Percentiles rank a stretch among this genome's conserved stretches.
Conservation (phyloP, 2,329 filamentous ascomycete genomes). For the Scedosporium boydii region DNA sequence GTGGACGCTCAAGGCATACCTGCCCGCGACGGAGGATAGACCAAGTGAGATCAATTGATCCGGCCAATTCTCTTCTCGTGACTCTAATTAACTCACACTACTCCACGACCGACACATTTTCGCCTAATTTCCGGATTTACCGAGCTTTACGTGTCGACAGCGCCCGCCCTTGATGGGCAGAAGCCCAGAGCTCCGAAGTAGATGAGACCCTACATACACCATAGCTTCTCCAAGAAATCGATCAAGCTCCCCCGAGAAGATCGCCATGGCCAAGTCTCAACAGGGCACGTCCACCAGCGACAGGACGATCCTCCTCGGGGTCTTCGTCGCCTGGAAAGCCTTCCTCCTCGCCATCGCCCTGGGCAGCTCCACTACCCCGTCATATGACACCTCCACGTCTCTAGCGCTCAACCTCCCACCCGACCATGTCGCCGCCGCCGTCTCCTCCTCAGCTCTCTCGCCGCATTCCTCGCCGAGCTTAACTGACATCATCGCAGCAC, state of each 20-base stretch:
- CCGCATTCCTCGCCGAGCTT: not conserved
- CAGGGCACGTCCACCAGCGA: not conserved
- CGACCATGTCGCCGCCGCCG: slow-evolving; percentile 25
- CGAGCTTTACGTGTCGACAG: not conserved
- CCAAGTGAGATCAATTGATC: no score
- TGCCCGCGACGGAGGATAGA: no score
- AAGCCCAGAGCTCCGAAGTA: not conserved
- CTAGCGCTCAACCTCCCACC: slow-evolving; percentile 28
- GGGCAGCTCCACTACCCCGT: slow-evolving; percentile 37
- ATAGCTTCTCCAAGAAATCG: not conserved
- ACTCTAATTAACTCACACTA: no score
- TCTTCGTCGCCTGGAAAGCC: slow-evolving; percentile 58
- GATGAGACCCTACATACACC: not conserved
- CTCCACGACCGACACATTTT: no score
- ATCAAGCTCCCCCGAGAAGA: not conserved
- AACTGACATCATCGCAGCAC: slow-evolving; percentile 30
- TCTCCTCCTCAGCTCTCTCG: slow-evolving; percentile 17
- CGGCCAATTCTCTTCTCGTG: no score
- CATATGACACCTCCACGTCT: slow-evolving; percentile 72
- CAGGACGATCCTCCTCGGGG: slow-evolving; percentile 17
- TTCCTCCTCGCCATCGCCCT: slow-evolving; percentile 54
- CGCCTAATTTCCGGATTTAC: no score
- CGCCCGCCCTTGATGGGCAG: not conserved
- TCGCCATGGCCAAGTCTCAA: not conserved
- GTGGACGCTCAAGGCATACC: no score